These are phyloP conservation scores for Aspergillus calidoustus DNA, from an alignment of 2,329 filamentous ascomycete genomes.

Conservation along the genomic window DNA sequence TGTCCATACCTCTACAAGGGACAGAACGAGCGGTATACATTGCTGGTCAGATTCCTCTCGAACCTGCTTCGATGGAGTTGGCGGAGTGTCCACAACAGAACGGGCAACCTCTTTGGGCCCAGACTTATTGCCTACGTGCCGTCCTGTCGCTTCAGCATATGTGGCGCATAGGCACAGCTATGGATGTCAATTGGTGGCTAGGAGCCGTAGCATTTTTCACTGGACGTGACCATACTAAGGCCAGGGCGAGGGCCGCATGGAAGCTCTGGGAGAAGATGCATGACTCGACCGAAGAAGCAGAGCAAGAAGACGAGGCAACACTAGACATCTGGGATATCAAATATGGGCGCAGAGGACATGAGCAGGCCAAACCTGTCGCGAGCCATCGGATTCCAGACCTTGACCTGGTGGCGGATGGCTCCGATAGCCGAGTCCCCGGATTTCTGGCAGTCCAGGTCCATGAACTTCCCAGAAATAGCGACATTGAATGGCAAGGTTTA, in stretches of 20 bases:
- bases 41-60: constrained; percentile 88
- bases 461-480: constrained; percentile 72
- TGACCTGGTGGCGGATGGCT: constrained; percentile 28
- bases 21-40: constrained; percentile 62
- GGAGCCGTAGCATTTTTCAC: constrained; percentile 77
- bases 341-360: constrained; percentile 59
- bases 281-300: constrained; percentile 16
- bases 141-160: constrained; percentile 84
- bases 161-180: constrained; percentile 76
- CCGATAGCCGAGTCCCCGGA: constrained; percentile 56
- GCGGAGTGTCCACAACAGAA: constrained; percentile 31
- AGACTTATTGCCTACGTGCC: constrained; percentile 62
- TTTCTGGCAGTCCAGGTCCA: constrained; percentile 77
- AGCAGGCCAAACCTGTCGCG: constrained; percentile 34
- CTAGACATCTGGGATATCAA: constrained; percentile 57
- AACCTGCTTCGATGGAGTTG: constrained; percentile 75
- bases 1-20: constrained; percentile 48
- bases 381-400: constrained; percentile 32
- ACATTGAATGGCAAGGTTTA: constrained; percentile 82
- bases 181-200: constrained; percentile 74
- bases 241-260: constrained; percentile 45
- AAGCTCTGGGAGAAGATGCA: constrained; percentile 52
- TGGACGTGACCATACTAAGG: constrained; percentile 35
- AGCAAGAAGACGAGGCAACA: constrained; percentile 45
- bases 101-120: constrained; percentile 23